phyloP scores from a whole-genome alignment of 805 yeast species.

The Ogataea pini region DNA sequence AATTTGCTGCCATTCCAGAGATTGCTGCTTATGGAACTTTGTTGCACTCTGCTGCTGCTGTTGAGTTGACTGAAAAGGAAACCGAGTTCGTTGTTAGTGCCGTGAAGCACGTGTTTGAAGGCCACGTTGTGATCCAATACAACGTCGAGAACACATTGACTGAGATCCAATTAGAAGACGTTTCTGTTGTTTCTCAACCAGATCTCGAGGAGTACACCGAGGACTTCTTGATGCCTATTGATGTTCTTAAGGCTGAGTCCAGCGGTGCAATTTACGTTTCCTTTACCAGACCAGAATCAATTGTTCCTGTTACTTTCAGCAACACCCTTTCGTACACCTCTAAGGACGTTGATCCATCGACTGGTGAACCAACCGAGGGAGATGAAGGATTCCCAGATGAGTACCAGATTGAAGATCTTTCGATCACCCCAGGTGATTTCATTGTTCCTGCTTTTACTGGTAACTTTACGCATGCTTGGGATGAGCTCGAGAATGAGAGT shows the following conservation, averaged over 20 bases:
- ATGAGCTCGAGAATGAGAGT: constrained; percentile 63
- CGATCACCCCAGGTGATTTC: constrained; percentile 78
- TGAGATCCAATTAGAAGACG: constrained; percentile 74
- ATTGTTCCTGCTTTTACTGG: constrained; percentile 76
- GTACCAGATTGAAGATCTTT: constrained; percentile 83
- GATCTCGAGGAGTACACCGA: constrained; percentile 60
- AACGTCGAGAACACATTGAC: constrained; percentile 81
- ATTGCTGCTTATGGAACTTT: constrained; percentile 71
- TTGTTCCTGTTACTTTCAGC: constrained; percentile 48
- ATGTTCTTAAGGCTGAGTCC: constrained; percentile 66
- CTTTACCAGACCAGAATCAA: constrained; percentile 56
- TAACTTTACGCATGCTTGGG: constrained; percentile 71
- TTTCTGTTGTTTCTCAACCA: constrained; percentile 67
- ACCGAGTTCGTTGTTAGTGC: constrained; percentile 89
- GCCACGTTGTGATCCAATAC: constrained; percentile 76
- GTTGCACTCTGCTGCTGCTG: constrained; percentile 64
- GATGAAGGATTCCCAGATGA: constrained; percentile 92
- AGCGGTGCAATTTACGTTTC: constrained; percentile 80
- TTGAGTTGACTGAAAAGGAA: constrained; percentile 83
- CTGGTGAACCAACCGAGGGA: constrained; percentile 63
- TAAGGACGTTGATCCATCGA: constrained; percentile 75
- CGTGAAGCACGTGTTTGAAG: constrained; percentile 77
- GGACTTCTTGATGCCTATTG: constrained; percentile 74
- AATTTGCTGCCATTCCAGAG: constrained; percentile 70
- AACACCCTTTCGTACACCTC: constrained; percentile 73